Base-by-base conservation (phyloP, 176 grass and related monocot genomes). In the Rhynchospora pubera region DNA sequence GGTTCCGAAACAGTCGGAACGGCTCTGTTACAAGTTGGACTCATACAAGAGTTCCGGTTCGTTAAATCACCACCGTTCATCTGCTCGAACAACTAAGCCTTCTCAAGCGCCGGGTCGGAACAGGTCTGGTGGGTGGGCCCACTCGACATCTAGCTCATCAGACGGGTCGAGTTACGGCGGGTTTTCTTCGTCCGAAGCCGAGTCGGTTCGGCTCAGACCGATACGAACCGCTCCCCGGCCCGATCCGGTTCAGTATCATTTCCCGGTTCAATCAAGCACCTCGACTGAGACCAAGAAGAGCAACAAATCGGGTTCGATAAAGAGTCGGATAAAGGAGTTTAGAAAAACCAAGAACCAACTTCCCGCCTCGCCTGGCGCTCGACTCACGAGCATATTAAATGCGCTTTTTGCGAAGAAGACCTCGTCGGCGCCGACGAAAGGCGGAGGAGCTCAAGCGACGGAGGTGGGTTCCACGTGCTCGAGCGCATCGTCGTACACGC, bases 151-250 rank as follows among this genome's bases (percentile, higher is more conserved):
- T 0, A 99, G 97, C 89, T 99, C 97, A 1, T 99, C 97, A 14
- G 97, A 99, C 13, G 84, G 89, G 63, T 99, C 97, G 66, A 99
- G 97, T 83, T 96, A 96, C 67, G 93, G 93, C 19, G 97, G 93
- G 0, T 99, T 99, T 86, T 99, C 97, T 2, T 99, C 97, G 0
- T 99, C 97, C 0, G 97, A 99, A 75, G 91, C 93, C 4, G 97
- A 99, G 79, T 96, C 93, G 16, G 79, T 69, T 67, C 63, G 88
- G 7, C 84, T 86, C 55, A 83, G 77, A 82, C 84, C 88, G 5
- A 89, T 89, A 24, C 83, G 88, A 6, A 89, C 92, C 67, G 57
- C 85, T 57, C 53, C 80, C 60, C 86, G 76, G 62, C 26, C 91
- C 48, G 18, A 85, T 89, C 55, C 87, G 84, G 19, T 87, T 88